Percentiles rank a stretch among this genome's conserved stretches.
phyloP scores from a whole-genome alignment of 179 eudicot species.

The Silene coronaria region DNA sequence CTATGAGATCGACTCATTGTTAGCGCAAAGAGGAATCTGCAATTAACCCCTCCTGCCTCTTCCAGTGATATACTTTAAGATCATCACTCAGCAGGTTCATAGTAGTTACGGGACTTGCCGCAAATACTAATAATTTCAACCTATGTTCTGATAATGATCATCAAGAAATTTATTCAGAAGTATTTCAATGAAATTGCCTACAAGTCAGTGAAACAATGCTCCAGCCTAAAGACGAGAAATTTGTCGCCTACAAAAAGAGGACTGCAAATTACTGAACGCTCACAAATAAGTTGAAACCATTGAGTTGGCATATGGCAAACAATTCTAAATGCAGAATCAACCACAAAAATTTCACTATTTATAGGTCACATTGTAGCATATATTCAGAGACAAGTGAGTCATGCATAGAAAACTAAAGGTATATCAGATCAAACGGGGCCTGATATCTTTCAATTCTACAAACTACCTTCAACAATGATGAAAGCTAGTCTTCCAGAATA shows the following conservation, averaged over 20 bases:
- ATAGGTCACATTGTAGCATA: background rate
- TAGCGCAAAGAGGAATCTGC: background rate
- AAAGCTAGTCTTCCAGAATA: conserved; percentile 1
- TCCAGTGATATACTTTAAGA: background rate
- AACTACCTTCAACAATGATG: conserved; percentile 1
- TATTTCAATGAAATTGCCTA: background rate
- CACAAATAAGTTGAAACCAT: background rate
- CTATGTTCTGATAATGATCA: background rate
- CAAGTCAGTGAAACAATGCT: background rate
- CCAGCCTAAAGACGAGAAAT: background rate
- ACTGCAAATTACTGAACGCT: background rate
- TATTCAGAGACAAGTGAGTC: too few species aligned
- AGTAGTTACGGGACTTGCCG: background rate
- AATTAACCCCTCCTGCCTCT: background rate
- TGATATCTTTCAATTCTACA: background rate
- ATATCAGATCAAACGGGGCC: background rate
- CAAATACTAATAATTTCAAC: background rate
- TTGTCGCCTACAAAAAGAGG: conserved; percentile 2
- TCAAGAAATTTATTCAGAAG: background rate
- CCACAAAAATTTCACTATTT: background rate
- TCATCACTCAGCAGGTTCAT: background rate
- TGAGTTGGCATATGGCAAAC: background rate
- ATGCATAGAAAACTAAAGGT: background rate
- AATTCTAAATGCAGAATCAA: background rate
- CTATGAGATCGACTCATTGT: background rate